A percentile compares a stretch with the other conserved stretches of the same genome.
Evolutionary conservation across 768 basidiomycete genomes (phyloP).

Genomic region (Amanita fuliginea): DNA sequence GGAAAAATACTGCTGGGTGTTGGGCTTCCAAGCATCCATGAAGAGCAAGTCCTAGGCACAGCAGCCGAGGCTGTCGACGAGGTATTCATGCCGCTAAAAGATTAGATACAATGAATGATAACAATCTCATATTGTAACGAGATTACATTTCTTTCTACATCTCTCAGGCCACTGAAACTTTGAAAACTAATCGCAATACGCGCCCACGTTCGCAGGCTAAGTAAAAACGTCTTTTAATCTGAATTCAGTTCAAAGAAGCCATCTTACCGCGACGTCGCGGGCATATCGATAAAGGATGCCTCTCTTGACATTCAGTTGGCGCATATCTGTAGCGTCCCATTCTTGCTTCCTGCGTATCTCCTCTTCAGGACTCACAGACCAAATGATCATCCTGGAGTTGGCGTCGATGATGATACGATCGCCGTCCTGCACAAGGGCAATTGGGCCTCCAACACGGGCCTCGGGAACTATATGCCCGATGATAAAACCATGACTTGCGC

Average conservation of each 20-base stretch:
- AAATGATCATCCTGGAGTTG: conserved; percentile 51
- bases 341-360: conserved; percentile 45
- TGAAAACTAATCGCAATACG: conserved; percentile 62
- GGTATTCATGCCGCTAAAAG: background rate
- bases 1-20: conserved; percentile 54
- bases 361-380: conserved; percentile 63
- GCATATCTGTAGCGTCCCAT: conserved; percentile 63
- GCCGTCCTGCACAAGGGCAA: conserved; percentile 78
- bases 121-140: background rate
- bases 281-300: conserved; percentile 77
- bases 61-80: conserved; percentile 11
- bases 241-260: conserved; percentile 1
- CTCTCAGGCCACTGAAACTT: background rate
- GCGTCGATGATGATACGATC: conserved; percentile 72
- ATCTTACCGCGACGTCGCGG: conserved; percentile 73
- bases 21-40: conserved; percentile 57
- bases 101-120: background rate
- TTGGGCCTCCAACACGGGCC: conserved; percentile 75
- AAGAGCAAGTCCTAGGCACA: conserved; percentile 45
- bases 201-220: conserved; percentile 74
- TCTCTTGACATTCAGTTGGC: conserved; percentile 53
- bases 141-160: background rate
- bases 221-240: background rate
- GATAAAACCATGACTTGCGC: conserved; percentile 51
- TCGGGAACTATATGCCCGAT: conserved; percentile 49